phyloP scores from a whole-genome alignment of 2,329 filamentous ascomycete species.

The Xylariaceae sp. region DNA sequence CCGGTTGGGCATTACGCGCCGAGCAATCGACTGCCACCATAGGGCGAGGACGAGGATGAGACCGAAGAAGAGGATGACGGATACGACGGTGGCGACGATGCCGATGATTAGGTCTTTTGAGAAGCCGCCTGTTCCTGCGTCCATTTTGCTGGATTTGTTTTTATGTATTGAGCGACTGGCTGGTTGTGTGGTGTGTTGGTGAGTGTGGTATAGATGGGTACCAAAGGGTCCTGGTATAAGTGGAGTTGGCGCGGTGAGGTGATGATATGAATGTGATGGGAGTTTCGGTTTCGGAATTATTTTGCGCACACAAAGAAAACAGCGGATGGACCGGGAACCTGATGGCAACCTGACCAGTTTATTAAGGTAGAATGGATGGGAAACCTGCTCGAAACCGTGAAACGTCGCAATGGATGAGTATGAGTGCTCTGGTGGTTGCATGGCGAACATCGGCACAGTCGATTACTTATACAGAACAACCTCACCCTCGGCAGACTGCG shows the following conservation, averaged over 20 bases:
- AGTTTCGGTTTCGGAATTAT: no score
- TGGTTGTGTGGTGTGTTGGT: neutral
- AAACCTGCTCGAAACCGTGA: no score
- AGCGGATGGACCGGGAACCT: no score
- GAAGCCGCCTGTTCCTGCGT: constrained; percentile 12
- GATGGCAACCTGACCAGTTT: no score
- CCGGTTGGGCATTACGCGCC: constrained; percentile 14
- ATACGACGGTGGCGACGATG: constrained; percentile 14
- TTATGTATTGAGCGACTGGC: neutral
- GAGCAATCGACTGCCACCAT: constrained; percentile 15
- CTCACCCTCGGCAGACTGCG: no score
- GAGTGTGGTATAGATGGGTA: neutral
- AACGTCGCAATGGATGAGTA: no score
- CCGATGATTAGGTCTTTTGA: constrained; percentile 10
- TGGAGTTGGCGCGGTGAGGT: neutral
- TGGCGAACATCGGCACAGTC: no score
- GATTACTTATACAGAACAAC: no score
- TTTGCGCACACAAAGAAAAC: no score
- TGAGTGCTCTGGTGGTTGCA: no score
- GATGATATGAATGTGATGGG: no score
- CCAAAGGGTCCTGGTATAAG: neutral
- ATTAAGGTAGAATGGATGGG: no score
- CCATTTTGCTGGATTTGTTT: neutral
- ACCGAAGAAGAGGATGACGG: constrained; percentile 12
- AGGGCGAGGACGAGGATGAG: constrained; percentile 14